Base-by-base conservation (phyloP, 2,329 filamentous ascomycete genomes). In the Grosmannia huntii region DNA sequence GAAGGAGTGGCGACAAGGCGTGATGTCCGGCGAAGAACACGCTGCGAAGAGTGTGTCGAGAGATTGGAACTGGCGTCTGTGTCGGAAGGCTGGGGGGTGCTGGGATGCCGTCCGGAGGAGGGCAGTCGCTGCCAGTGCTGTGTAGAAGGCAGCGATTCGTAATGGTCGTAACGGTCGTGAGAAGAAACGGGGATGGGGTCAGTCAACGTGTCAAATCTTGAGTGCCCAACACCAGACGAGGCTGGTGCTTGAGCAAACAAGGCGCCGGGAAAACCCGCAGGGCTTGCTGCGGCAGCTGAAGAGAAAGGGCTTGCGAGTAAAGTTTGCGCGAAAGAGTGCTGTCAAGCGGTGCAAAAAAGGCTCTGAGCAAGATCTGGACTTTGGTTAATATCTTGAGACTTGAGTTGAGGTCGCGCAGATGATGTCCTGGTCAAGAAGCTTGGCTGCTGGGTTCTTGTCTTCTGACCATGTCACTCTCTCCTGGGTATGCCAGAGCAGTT, bases 101-200 rank as follows among this genome's bases (percentile, higher is more conserved):
- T 63, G 67, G 62, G 64, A 67, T 68, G 66, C 69, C 64, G 74
- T 67, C 59, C 72, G 63, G 59, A 66, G 64, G 67, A 65, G 64
- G 64, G 62, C 58, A 67, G 73, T 72, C n/a, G 52, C 55, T 72
- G 69, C 70, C 73, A 72, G 68, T 67, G 71, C 66, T 68, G 67
- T 60, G 68, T 66, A 61, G 71, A 62, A 59, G 68, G 68, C 67
- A 72, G 71, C 66, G 71, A 70, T 67, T 76, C 76, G 76, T 80
- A 68, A 71, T 66, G 71, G 68, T 80, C 77, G 79, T 80, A 71
- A 76, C 73, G 73, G 77, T 80, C 77, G 74, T 79, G 68, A 78
- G 61, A 64, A 49, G 61, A 36, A 52, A 44, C 33, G 28, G 60
- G 60, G 50, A 36, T 44, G 54, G 56, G 51, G 41, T 55, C 52